Percentiles rank a stretch among this genome's conserved stretches.
These are phyloP conservation scores for Spergularia azorica DNA, from an alignment of 179 eudicot genomes.

Conservation along the genomic window DNA sequence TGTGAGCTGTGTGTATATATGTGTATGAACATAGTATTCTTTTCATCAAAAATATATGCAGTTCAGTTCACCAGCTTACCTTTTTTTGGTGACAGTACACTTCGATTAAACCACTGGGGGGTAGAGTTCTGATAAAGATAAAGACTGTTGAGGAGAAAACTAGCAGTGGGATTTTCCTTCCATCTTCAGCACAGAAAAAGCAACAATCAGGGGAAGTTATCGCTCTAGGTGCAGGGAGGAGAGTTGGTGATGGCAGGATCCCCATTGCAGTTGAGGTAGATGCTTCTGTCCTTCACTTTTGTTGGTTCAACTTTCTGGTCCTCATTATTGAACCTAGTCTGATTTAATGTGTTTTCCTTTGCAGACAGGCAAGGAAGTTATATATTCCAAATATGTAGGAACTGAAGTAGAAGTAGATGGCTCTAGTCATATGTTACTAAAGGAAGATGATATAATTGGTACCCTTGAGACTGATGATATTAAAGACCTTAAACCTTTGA, in stretches of 20 bases:
- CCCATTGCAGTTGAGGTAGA: constrained; percentile 65
- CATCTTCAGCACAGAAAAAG: constrained; percentile 62
- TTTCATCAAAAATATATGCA: not conserved
- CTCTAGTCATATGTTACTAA: constrained; percentile 66
- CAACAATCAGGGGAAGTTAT: constrained; percentile 86
- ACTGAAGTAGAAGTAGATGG: constrained; percentile 89
- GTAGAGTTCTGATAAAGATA: constrained; percentile 71
- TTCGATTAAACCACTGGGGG: constrained; percentile 89
- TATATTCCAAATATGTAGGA: constrained; percentile 87
- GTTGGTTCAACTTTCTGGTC: not conserved
- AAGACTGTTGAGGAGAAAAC: constrained; percentile 80
- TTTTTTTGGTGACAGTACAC: constrained; percentile 55
- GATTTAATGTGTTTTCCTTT: constrained; percentile 3
- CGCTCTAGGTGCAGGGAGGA: constrained; percentile 80
- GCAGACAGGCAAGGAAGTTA: constrained; percentile 68
- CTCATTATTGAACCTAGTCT: not conserved
- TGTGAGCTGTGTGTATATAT: not conserved
- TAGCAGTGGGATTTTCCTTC: constrained; percentile 78
- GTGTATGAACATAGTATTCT: not conserved
- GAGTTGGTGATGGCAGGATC: constrained; percentile 57
- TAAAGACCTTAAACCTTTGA: constrained; percentile 88
- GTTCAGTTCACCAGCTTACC: constrained; percentile 1
- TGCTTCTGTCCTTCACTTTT: not conserved
- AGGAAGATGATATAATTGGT: constrained; percentile 92
- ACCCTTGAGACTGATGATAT: constrained; percentile 83